These are phyloP conservation scores for Vachellia collinsii DNA, from an alignment of 306 rosid species.

Conservation along the genomic window DNA sequence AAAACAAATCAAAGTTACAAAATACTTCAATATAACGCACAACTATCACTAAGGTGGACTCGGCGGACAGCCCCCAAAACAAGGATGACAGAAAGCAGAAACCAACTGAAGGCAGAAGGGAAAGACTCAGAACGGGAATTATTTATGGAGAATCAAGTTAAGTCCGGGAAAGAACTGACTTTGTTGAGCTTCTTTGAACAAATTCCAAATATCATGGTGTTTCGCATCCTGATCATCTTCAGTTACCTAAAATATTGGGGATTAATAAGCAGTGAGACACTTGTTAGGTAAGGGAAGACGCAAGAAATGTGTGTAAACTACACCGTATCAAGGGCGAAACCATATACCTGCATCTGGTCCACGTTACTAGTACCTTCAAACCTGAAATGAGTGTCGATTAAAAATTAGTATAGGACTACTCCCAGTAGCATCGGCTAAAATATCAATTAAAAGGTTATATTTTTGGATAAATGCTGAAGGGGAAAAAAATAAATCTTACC, in stretches of 20 bases:
- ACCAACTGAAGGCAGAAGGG: neutral
- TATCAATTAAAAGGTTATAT: neutral
- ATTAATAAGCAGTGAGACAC: slow-evolving; percentile 6
- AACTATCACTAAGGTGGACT: slow-evolving; percentile 1
- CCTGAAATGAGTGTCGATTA: slow-evolving; percentile 47
- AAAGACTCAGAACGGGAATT: neutral
- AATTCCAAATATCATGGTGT: slow-evolving; percentile 57
- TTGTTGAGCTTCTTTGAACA: slow-evolving; percentile 85
- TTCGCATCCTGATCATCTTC: slow-evolving; percentile 45
- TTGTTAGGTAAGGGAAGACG: slow-evolving; percentile 10
- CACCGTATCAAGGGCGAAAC: slow-evolving; percentile 25
- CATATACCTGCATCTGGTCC: slow-evolving; percentile 53
- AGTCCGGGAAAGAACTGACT: slow-evolving; percentile 52
- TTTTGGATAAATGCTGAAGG: neutral
- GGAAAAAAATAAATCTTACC: slow-evolving; percentile 35
- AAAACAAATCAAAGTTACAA: slow-evolving; percentile 23
- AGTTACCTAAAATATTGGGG: slow-evolving; percentile 44
- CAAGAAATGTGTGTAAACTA: slow-evolving; percentile 13
- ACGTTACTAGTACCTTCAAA: slow-evolving; percentile 46
- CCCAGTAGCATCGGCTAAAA: neutral
- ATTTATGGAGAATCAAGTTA: neutral
- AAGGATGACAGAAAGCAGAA: neutral
- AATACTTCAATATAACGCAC: slow-evolving; percentile 15
- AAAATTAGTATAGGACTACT: slow-evolving; percentile 8
- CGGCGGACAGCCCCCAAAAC: neutral